Conservation (phyloP, 306 rosid species). For the Neltuma alba region DNA sequence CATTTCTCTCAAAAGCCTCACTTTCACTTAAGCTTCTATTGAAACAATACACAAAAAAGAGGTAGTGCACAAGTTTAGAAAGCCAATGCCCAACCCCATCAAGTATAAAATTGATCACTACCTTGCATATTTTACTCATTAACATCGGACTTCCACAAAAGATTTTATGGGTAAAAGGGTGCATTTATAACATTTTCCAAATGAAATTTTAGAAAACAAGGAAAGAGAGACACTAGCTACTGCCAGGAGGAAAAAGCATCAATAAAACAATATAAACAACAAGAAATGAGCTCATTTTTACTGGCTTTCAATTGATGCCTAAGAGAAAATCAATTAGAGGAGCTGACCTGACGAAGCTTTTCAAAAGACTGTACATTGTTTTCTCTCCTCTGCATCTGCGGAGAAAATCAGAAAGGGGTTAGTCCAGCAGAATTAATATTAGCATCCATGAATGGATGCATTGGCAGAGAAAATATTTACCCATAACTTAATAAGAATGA, state of each 20-base stretch:
- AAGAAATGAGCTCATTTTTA: not conserved
- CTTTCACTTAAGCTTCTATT: not conserved
- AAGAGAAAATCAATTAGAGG: slow-evolving; percentile 27
- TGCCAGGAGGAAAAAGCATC: not conserved
- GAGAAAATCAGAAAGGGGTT: slow-evolving; percentile 24
- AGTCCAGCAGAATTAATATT: not conserved
- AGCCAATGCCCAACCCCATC: not conserved
- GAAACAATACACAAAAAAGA: not conserved
- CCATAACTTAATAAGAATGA: slow-evolving; percentile 27
- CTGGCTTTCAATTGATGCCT: not conserved
- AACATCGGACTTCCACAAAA: not conserved
- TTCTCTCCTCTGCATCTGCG: slow-evolving; percentile 86
- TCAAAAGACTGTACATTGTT: slow-evolving; percentile 90
- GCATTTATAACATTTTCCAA: not conserved
- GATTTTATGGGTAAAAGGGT: not conserved
- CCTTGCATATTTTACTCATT: not conserved
- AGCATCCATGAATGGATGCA: not conserved
- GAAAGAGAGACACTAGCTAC: not conserved
- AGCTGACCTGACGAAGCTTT: slow-evolving; percentile 83
- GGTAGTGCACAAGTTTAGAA: not conserved
- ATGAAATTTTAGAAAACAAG: not conserved
- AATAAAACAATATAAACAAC: not conserved
- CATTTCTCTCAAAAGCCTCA: not conserved
- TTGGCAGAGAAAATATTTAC: not conserved
- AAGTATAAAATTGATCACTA: not conserved